A percentile compares a stretch with the other conserved stretches of the same genome.
Conservation (phyloP, 495 filamentous ascomycete species). For the Umbilicaria muhlenbergii region DNA sequence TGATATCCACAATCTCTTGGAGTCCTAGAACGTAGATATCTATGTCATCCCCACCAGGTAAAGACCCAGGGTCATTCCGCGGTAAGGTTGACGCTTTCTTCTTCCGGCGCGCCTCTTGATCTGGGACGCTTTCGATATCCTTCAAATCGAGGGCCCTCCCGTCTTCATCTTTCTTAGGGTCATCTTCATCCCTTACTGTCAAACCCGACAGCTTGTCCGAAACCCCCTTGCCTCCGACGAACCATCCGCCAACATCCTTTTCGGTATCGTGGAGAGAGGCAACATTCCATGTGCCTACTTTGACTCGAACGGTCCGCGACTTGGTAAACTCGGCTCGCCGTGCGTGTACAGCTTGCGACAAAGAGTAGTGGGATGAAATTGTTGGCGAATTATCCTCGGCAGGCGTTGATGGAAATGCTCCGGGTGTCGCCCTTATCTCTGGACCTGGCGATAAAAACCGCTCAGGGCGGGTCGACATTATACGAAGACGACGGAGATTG, state of each 20-base stretch:
- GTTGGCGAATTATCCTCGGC: constrained; percentile 13
- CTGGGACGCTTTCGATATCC: constrained; percentile 21
- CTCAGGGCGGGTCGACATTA: neutral
- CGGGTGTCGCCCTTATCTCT: constrained; percentile 5
- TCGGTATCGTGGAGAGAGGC: constrained; percentile 69
- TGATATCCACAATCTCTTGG: constrained; percentile 84
- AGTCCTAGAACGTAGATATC: constrained; percentile 82
- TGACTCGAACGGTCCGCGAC: constrained; percentile 55
- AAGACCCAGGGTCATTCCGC: constrained; percentile 17
- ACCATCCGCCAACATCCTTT: constrained; percentile 75
- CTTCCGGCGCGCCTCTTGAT: constrained; percentile 25
- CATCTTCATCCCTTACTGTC: constrained; percentile 20
- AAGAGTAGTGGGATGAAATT: constrained; percentile 22
- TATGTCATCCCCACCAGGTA: constrained; percentile 40
- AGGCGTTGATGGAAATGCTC: constrained; percentile 10
- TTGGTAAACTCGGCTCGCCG: constrained; percentile 64
- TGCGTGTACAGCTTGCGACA: constrained; percentile 48
- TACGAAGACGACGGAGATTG: no score
- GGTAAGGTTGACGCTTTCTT: constrained; percentile 23
- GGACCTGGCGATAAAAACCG: neutral
- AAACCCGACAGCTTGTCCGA: constrained; percentile 40
- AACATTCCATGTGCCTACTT: constrained; percentile 91
- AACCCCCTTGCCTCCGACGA: constrained; percentile 58
- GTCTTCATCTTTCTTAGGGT: constrained; percentile 5
- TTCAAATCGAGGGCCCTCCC: constrained; percentile 7